Evolutionary conservation across 768 basidiomycete genomes (phyloP).

Genomic region (Amanita thiersii): DNA sequence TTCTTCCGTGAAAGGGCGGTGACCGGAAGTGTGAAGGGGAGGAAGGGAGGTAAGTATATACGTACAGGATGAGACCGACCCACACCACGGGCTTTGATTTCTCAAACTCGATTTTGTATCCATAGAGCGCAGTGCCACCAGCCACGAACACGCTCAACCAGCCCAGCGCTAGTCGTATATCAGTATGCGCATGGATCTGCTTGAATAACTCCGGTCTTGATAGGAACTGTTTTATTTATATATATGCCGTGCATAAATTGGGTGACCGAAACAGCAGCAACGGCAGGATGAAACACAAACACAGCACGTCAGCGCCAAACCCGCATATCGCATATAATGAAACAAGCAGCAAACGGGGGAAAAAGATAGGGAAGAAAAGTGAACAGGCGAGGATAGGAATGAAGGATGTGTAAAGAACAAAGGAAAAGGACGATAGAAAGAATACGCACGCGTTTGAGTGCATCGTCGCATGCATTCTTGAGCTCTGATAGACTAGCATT

Average conservation of each 20-base stretch:
- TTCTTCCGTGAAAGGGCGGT: too few relatives aligned
- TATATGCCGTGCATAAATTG: too few relatives aligned
- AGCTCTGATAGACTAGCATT: slow-evolving; percentile 48
- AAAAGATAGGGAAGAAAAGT: neutral
- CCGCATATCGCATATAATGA: neutral
- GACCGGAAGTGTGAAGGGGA: too few relatives aligned
- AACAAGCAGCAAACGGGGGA: neutral
- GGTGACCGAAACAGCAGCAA: neutral
- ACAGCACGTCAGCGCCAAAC: neutral
- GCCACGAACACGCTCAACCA: slow-evolving; percentile 84
- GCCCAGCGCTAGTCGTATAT: slow-evolving; percentile 80
- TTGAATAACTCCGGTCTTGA: slow-evolving; percentile 78
- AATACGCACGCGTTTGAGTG: slow-evolving; percentile 69
- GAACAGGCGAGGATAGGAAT: neutral
- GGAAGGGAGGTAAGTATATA: slow-evolving; percentile 15
- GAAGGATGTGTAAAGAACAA: neutral
- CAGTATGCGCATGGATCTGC: slow-evolving; percentile 80
- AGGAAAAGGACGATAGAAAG: slow-evolving; percentile 4
- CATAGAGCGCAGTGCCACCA: slow-evolving; percentile 74
- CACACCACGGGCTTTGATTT: slow-evolving; percentile 75
- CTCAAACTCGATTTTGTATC: slow-evolving; percentile 85
- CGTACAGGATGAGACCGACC: slow-evolving; percentile 72
- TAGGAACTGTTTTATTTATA: slow-evolving; percentile 72
- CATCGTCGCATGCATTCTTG: slow-evolving; percentile 79
- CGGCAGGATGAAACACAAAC: neutral